A percentile compares a stretch with the other conserved stretches of the same genome.
Evolutionary conservation across 1,284 basidiomycete genomes (phyloP).

Genomic region (Papiliotrema flavescens): DNA sequence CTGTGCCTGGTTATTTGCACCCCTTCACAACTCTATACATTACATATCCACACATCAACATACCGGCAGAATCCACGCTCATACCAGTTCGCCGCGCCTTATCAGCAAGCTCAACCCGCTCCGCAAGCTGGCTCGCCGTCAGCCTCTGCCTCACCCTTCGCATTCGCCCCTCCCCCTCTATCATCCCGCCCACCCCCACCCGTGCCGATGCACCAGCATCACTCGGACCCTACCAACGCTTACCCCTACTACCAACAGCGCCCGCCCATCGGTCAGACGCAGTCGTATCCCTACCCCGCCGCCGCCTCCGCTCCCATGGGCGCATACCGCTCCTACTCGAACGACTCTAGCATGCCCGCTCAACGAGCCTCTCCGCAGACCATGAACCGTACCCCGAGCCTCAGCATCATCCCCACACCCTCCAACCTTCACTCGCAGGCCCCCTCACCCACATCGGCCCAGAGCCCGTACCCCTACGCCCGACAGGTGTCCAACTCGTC

Average conservation of each 20-base stretch:
- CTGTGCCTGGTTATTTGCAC: too few relatives aligned
- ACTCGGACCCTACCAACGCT: constrained; percentile 28
- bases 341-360: constrained; percentile 16
- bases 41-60: too few relatives aligned
- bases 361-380: constrained; percentile 18
- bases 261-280: constrained; percentile 9
- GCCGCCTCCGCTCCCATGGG: constrained; percentile 31
- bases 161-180: too few relatives aligned
- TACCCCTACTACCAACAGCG: constrained; percentile 21
- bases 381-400: constrained; percentile 17
- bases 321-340: constrained; percentile 34
- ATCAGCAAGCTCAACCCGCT: too few relatives aligned
- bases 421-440: background rate
- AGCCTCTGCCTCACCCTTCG: too few relatives aligned
- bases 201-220: constrained; percentile 30
- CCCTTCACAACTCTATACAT: too few relatives aligned
- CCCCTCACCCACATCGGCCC: constrained; percentile 6
- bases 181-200: too few relatives aligned
- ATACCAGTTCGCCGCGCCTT: too few relatives aligned
- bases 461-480: constrained; percentile 16
- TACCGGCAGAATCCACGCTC: too few relatives aligned
- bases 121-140: background rate
- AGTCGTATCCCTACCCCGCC: constrained; percentile 22
- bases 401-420: constrained; percentile 7
- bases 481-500: constrained; percentile 6